phyloP scores from a whole-genome alignment of 225 moss, liverwort and hornwort species.

The Pseudisothecium myosuroides region DNA sequence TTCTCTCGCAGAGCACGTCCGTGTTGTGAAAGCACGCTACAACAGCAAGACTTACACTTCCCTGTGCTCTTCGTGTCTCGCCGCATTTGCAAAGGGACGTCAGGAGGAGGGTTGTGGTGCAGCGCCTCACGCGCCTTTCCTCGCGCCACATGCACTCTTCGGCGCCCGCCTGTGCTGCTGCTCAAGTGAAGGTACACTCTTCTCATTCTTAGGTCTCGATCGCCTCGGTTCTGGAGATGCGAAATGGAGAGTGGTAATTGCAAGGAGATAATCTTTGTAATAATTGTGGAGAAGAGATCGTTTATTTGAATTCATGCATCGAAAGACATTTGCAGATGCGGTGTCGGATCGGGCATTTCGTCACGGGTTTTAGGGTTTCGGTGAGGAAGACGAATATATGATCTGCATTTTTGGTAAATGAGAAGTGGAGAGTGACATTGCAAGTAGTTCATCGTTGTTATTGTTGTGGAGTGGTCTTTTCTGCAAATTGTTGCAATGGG shows the following conservation, averaged over 20 bases:
- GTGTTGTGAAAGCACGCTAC: not conserved
- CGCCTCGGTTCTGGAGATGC: not conserved
- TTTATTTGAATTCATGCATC: not conserved
- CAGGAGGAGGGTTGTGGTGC: conserved; percentile 30
- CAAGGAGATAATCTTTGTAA: not conserved
- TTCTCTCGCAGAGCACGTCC: not conserved
- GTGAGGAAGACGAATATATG: not conserved
- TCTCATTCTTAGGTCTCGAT: not conserved
- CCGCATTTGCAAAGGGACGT: not conserved
- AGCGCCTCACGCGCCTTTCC: conserved; percentile 35
- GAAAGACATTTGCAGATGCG: not conserved
- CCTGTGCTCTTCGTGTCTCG: not conserved
- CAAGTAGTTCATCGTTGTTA: not conserved
- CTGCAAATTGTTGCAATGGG: not conserved
- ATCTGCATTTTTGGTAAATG: not conserved
- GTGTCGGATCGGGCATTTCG: not conserved
- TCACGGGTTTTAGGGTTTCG: not conserved
- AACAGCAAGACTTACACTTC: not conserved
- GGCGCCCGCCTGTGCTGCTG: conserved; percentile 12
- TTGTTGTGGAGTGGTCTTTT: not conserved
- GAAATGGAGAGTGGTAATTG: not conserved
- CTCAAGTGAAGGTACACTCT: conserved; percentile 8
- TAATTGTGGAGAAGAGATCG: not conserved
- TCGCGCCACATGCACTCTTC: conserved; percentile 13
- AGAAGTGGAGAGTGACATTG: not conserved